Evolutionary conservation across 1,284 basidiomycete genomes (phyloP).

Genomic region (Cryptococcus sp.): DNA sequence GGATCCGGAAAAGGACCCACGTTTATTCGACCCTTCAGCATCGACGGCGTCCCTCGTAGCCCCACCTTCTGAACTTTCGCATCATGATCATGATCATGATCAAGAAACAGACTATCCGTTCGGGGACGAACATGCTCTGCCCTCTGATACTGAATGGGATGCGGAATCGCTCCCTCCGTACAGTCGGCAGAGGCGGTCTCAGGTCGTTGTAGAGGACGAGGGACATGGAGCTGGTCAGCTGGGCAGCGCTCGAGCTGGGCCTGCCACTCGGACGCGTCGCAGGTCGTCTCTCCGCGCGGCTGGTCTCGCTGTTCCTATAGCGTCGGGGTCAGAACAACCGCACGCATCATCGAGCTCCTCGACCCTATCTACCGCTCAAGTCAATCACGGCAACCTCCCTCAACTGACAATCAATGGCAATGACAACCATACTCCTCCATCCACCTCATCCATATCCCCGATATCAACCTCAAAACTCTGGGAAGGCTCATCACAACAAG

Average conservation of each 20-base stretch:
- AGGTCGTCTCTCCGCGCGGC: no score
- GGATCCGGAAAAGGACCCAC: conserved; percentile 53
- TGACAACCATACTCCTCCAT: neutral
- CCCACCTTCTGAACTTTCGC: conserved; percentile 19
- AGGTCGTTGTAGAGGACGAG: neutral
- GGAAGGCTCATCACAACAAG: conserved; percentile 25
- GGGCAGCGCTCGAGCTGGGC: neutral
- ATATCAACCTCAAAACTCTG: conserved; percentile 31
- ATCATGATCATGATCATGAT: neutral
- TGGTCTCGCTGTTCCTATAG: no score
- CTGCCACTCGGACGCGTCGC: neutral
- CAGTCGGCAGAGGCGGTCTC: conserved; percentile 11
- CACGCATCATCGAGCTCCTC: no score
- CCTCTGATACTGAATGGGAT: conserved; percentile 16
- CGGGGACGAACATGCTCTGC: conserved; percentile 16
- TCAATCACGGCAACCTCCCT: no score
- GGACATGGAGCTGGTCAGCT: neutral
- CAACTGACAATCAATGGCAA: no score
- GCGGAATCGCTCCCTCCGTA: conserved; percentile 47
- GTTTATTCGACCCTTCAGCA: conserved; percentile 35
- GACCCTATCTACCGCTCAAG: no score
- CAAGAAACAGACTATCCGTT: neutral
- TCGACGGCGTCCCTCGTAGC: conserved; percentile 36
- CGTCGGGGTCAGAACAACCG: no score
- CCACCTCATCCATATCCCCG: conserved; percentile 1